Evolutionary conservation across 2,329 filamentous ascomycete genomes (phyloP).

Genomic region (Parasarocladium wereldwijsianum): DNA sequence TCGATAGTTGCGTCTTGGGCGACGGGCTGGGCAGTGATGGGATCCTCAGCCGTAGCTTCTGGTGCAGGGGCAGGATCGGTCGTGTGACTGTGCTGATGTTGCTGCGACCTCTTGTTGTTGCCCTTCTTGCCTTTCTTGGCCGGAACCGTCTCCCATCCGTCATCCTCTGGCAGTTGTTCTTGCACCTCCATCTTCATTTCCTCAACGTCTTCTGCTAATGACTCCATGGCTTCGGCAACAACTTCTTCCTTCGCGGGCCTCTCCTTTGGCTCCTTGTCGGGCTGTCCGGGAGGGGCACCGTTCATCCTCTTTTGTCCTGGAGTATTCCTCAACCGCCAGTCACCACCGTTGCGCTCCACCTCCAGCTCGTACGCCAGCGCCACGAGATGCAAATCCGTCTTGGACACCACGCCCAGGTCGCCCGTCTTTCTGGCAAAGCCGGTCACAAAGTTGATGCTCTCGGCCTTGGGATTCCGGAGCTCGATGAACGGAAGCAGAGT

Average conservation of each 20-base stretch:
- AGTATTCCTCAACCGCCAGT: constrained; percentile 66
- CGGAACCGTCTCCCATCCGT: constrained; percentile 3
- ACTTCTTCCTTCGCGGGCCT: constrained; percentile 4
- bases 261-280: constrained; percentile 16
- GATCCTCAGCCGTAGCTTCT: not conserved
- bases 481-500: constrained; percentile 75
- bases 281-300: constrained; percentile 41
- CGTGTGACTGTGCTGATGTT: too few species aligned
- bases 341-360: constrained; percentile 75
- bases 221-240: constrained; percentile 11
- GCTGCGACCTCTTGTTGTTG: too few species aligned
- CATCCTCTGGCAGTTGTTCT: not conserved
- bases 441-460: constrained; percentile 64
- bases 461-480: constrained; percentile 56
- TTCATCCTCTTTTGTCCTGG: constrained; percentile 71
- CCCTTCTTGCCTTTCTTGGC: constrained; percentile 3
- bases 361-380: constrained; percentile 92
- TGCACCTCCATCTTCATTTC: not conserved
- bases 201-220: constrained; percentile 1
- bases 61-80: not conserved
- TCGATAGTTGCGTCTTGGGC: constrained; percentile 5
- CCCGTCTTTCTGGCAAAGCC: constrained; percentile 84
- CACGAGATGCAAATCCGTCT: constrained; percentile 76
- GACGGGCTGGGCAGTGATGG: constrained; percentile 5
- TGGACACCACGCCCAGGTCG: constrained; percentile 75